These are phyloP conservation scores for Nemania sp. DNA, from an alignment of 2,329 filamentous ascomycete genomes.

Conservation along the genomic window DNA sequence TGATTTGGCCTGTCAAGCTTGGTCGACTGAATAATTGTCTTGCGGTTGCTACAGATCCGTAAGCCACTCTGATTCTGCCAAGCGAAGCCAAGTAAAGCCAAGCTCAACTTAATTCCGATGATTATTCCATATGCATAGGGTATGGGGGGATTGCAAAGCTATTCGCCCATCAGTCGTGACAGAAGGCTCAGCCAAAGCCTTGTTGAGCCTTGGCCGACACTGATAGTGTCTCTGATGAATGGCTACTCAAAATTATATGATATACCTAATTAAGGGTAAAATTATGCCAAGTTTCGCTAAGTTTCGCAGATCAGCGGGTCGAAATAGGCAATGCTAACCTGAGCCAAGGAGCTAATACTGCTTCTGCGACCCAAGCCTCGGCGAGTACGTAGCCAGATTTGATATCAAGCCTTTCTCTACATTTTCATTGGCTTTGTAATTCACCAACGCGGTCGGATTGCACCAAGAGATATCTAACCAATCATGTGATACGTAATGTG, in stretches of 20 bases:
- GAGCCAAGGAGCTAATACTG: background rate
- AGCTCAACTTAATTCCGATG: conserved; percentile 14
- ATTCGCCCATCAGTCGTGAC: background rate
- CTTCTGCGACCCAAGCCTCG: background rate
- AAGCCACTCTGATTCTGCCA: conserved; percentile 10
- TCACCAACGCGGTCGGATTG: background rate
- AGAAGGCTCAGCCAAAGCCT: background rate
- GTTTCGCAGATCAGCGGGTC: background rate
- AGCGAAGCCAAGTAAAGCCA: conserved; percentile 24
- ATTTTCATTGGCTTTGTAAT: background rate
- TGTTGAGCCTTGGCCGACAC: background rate
- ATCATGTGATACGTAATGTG: background rate
- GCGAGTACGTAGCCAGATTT: background rate
- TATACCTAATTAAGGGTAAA: background rate
- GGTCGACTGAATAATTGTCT: background rate
- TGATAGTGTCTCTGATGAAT: background rate
- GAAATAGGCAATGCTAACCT: background rate
- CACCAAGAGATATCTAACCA: background rate
- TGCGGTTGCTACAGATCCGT: conserved; percentile 20
- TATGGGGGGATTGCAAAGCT: background rate
- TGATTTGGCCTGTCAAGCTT: conserved; percentile 9
- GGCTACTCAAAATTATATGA: background rate
- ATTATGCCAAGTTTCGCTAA: background rate
- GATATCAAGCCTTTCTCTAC: background rate
- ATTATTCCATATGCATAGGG: background rate